Evolutionary conservation across 2,329 filamentous ascomycete species (phyloP).

Genomic region (Microdochium bolleyi): DNA sequence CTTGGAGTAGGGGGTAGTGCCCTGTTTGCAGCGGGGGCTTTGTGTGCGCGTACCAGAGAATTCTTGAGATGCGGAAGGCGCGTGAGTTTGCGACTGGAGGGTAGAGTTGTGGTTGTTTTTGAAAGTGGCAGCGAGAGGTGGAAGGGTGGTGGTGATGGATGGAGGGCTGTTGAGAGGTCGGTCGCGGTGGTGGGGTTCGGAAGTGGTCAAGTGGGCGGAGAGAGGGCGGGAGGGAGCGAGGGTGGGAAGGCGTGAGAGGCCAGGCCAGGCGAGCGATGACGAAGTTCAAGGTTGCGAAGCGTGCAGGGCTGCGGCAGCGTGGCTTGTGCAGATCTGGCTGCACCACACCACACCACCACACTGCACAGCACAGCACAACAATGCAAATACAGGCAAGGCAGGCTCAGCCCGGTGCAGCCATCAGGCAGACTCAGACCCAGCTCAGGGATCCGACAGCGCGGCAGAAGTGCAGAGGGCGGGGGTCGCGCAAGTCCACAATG

Average conservation of each 20-base stretch:
- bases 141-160: not conserved
- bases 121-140: not conserved
- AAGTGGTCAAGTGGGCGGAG: not conserved
- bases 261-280: too few relatives aligned
- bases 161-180: not conserved
- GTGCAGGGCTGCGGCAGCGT: too few relatives aligned
- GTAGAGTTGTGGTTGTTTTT: not conserved
- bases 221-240: not conserved
- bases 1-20: not conserved
- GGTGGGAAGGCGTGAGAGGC: not conserved
- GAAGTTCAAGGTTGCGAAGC: too few relatives aligned
- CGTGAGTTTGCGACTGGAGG: not conserved
- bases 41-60: not conserved
- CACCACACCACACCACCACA: too few relatives aligned
- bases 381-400: too few relatives aligned
- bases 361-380: too few relatives aligned
- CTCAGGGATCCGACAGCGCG: too few relatives aligned
- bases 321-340: too few relatives aligned
- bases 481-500: too few relatives aligned
- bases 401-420: too few relatives aligned
- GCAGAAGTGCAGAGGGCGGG: too few relatives aligned
- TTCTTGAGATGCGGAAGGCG: not conserved
- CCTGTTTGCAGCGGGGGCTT: not conserved
- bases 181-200: not conserved
- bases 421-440: too few relatives aligned